Conservation (phyloP, 148 eudicot genomes). For the Vaccinium macrocarpon region DNA sequence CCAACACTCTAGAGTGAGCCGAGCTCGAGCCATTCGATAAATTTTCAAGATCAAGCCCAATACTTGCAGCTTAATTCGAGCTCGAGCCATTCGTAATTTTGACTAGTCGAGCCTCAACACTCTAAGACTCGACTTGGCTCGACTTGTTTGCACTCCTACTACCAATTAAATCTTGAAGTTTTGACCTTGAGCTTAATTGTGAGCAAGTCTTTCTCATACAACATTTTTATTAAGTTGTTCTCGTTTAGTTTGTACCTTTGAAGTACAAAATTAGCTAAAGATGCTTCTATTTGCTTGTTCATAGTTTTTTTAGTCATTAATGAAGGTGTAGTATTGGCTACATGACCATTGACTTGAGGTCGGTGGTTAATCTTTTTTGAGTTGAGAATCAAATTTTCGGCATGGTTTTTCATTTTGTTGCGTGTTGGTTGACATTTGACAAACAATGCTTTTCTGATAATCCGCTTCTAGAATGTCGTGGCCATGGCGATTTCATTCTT, state of each 20-base stretch:
- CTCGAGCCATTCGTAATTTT: too few relatives aligned
- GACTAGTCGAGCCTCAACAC: too few relatives aligned
- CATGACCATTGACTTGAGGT: not conserved
- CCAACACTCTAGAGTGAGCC: too few relatives aligned
- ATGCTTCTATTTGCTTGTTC: not conserved
- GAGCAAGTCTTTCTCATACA: not conserved
- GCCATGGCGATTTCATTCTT: not conserved
- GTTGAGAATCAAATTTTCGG: not conserved
- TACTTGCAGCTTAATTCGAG: too few relatives aligned
- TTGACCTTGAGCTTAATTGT: not conserved
- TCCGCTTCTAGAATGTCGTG: not conserved
- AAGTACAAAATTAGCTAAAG: not conserved
- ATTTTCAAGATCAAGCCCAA: too few relatives aligned
- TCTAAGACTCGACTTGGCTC: too few relatives aligned
- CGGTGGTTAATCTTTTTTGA: not conserved
- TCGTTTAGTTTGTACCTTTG: not conserved
- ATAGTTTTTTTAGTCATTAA: not conserved
- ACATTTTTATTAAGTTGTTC: not conserved
- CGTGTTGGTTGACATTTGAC: slow-evolving; percentile 3
- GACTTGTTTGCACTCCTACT: too few relatives aligned
- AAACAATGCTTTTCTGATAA: not conserved
- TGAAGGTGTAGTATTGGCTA: not conserved
- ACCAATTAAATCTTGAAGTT: not conserved
- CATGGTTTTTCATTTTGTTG: not conserved
- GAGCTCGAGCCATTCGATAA: too few relatives aligned